These are phyloP conservation scores for Pharus latifolius DNA, from an alignment of 176 grass and related monocot genomes.

Conservation along the genomic window DNA sequence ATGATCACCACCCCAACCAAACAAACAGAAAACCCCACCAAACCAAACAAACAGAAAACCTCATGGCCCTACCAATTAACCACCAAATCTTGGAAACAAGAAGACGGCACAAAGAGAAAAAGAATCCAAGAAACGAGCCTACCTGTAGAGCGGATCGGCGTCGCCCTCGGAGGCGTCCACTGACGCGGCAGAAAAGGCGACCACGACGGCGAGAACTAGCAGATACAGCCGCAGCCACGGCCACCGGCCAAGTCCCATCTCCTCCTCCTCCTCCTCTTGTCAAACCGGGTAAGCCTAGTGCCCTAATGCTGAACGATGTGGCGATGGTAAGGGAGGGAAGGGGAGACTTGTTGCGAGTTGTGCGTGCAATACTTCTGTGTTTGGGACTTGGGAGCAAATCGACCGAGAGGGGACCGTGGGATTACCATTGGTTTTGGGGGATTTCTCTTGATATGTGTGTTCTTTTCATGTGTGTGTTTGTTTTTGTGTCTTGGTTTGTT, in stretches of 20 bases:
- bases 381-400: neutral
- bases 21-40: neutral
- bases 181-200: neutral
- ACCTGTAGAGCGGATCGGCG: conserved; percentile 42
- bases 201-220: neutral
- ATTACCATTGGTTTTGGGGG: neutral
- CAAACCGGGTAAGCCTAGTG: neutral
- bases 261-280: neutral
- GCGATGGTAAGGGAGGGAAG: neutral
- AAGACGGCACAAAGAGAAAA: neutral
- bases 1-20: neutral
- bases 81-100: neutral
- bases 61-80: neutral
- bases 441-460: neutral
- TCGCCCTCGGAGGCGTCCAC: conserved; percentile 17
- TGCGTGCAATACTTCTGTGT: no score
- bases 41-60: neutral
- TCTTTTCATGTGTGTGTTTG: neutral
- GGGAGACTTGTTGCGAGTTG: neutral
- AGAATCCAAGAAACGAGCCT: neutral
- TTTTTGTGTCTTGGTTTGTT: conserved; percentile 5
- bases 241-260: neutral
- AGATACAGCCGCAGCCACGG: conserved; percentile 9
- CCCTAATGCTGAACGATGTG: neutral
- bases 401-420: neutral